Percentiles rank a stretch among this genome's conserved stretches.
phyloP scores from a whole-genome alignment of 2,329 filamentous ascomycete species.

The Albophoma yamanashiensis region DNA sequence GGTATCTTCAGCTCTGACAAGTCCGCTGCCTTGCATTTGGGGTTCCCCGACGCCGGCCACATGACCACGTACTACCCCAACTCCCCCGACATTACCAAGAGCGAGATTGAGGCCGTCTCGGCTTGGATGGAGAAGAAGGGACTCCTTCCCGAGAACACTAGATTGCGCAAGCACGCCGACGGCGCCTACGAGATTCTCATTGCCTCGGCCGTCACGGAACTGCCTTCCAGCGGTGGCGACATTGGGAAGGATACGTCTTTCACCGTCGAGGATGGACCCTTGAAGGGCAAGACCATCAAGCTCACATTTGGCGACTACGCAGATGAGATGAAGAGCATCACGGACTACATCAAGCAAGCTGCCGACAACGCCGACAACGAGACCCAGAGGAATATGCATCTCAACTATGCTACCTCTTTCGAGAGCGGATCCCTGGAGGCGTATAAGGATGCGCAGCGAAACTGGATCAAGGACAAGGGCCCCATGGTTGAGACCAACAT shows the following conservation, averaged over 20 bases:
- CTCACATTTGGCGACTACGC: slow-evolving; percentile 67
- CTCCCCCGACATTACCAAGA: slow-evolving; percentile 61
- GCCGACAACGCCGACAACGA: slow-evolving; percentile 62
- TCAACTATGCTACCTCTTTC: slow-evolving; percentile 67
- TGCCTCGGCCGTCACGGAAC: slow-evolving; percentile 51
- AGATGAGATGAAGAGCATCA: slow-evolving; percentile 59
- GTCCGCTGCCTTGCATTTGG: slow-evolving; percentile 60
- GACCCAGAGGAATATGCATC: slow-evolving; percentile 62
- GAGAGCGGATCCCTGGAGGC: slow-evolving; percentile 61
- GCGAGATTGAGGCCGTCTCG: slow-evolving; percentile 63
- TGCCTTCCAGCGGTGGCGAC: slow-evolving; percentile 55
- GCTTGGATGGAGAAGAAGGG: slow-evolving; percentile 62
- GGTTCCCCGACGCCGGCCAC: slow-evolving; percentile 64
- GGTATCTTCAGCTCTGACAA: slow-evolving; percentile 61
- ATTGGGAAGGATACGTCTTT: slow-evolving; percentile 56
- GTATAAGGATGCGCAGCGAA: slow-evolving; percentile 71
- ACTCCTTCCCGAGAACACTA: slow-evolving; percentile 66
- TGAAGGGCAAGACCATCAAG: slow-evolving; percentile 58
- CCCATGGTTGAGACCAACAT: slow-evolving; percentile 73
- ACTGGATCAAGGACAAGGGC: slow-evolving; percentile 75
- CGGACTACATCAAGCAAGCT: slow-evolving; percentile 57
- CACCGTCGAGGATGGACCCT: slow-evolving; percentile 43
- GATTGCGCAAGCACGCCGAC: slow-evolving; percentile 54
- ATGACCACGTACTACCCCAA: slow-evolving; percentile 77
- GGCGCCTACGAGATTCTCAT: slow-evolving; percentile 64